Percentiles rank a stretch among this genome's conserved stretches.
Conservation (phyloP, 2,329 filamentous ascomycete genomes). For the Verticillium alfalfae region DNA sequence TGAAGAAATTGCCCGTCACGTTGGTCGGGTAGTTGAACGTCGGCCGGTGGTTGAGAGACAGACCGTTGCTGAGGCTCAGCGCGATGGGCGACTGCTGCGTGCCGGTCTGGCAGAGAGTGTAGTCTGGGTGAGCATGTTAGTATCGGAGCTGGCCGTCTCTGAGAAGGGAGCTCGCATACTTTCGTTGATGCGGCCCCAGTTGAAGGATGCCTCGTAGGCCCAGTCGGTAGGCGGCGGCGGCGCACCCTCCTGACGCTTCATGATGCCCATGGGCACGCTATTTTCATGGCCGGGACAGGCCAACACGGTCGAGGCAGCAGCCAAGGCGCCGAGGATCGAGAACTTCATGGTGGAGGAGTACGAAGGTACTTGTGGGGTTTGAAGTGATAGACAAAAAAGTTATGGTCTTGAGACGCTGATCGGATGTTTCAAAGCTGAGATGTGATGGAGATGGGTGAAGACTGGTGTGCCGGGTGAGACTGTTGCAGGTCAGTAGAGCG, state of each 20-base stretch:
- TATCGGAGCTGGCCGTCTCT: too few species aligned
- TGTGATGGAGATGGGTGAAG: neutral
- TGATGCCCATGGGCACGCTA: neutral
- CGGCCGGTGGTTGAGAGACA: slow-evolving; percentile 31
- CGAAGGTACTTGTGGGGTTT: neutral
- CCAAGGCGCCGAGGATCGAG: neutral
- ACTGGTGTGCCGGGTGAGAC: neutral
- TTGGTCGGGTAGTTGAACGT: slow-evolving; percentile 32
- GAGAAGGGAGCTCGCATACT: neutral
- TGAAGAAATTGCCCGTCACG: slow-evolving; percentile 33
- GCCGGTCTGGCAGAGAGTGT: slow-evolving; percentile 37
- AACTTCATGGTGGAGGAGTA: neutral
- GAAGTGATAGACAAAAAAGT: neutral
- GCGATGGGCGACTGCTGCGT: slow-evolving; percentile 44
- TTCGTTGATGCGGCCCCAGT: slow-evolving; percentile 8
- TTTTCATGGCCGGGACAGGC: slow-evolving; percentile 7
- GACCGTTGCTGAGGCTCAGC: slow-evolving; percentile 30
- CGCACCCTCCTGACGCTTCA: neutral
- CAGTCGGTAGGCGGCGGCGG: slow-evolving; percentile 5
- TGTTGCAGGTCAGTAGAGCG: neutral
- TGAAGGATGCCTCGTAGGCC: slow-evolving; percentile 10
- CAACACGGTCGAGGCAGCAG: neutral
- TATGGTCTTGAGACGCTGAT: neutral
- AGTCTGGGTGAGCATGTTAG: slow-evolving; percentile 4
- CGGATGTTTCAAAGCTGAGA: neutral